Conservation (phyloP, 345 rosid species). For the Draba incana region DNA sequence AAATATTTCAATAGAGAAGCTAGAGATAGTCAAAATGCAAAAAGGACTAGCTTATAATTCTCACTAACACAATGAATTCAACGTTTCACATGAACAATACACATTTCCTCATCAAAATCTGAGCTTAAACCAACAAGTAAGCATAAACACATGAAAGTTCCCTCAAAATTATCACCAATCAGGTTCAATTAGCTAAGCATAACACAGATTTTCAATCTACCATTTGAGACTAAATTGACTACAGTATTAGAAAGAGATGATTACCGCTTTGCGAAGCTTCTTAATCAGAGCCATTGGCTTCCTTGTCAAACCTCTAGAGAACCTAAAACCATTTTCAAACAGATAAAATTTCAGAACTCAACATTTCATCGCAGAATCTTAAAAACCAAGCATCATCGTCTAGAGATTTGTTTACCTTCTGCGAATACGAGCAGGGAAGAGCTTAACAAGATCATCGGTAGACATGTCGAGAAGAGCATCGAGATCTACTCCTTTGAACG, state of each 20-base stretch:
- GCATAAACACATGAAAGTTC: not conserved
- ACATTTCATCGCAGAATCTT: not conserved
- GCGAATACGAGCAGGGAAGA: conserved; percentile 89
- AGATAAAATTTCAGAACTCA: not conserved
- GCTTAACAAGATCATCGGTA: conserved; percentile 92
- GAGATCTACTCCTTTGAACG: conserved; percentile 82
- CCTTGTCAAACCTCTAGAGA: conserved; percentile 85
- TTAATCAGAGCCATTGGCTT: conserved; percentile 88
- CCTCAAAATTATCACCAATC: not conserved
- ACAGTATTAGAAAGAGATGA: not conserved
- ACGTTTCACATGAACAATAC: not conserved
- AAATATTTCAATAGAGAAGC: too few species aligned
- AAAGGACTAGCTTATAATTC: not conserved
- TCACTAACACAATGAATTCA: not conserved
- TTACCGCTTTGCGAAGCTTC: conserved; percentile 86
- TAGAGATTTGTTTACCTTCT: conserved; percentile 59
- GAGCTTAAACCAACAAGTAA: not conserved
- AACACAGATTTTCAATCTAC: not conserved
- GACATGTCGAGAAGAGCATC: conserved; percentile 94
- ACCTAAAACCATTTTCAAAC: conserved; percentile 48
- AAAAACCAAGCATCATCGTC: not conserved
- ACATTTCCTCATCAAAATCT: not conserved
- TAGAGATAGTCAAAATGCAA: too few species aligned
- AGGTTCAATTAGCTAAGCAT: not conserved
- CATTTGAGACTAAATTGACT: not conserved